These are phyloP conservation scores for Colletotrichum tamarilloi DNA, from an alignment of 2,329 filamentous ascomycete species.

Conservation along the genomic window DNA sequence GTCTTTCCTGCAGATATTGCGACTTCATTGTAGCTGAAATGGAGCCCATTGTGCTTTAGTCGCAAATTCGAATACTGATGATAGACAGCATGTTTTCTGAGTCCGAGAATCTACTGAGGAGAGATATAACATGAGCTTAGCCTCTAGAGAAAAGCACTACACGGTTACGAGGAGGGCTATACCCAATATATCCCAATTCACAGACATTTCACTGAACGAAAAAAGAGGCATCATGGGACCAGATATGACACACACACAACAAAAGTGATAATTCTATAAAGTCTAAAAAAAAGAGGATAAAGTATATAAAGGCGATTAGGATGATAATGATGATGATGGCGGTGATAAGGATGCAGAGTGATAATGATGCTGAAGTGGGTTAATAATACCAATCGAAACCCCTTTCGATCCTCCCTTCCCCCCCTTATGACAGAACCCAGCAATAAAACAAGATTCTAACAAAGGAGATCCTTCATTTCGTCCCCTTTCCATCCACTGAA, in stretches of 20 bases:
- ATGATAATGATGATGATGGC: background rate
- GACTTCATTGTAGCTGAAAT: too few relatives aligned
- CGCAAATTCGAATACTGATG: too few relatives aligned
- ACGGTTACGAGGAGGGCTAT: too few relatives aligned
- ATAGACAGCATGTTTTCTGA: too few relatives aligned
- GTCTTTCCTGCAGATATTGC: too few relatives aligned
- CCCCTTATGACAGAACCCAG: background rate
- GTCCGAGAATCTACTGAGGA: too few relatives aligned
- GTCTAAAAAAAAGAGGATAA: background rate
- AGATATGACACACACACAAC: background rate
- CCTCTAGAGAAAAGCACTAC: too few relatives aligned
- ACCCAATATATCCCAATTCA: too few relatives aligned
- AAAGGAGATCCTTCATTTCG: slow-evolving; percentile 19
- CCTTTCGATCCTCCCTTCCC: background rate
- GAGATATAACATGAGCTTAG: rapidly evolving
- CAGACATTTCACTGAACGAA: too few relatives aligned
- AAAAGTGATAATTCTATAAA: slow-evolving; percentile 1
- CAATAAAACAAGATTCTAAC: background rate
- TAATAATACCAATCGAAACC: background rate
- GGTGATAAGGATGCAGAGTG: background rate
- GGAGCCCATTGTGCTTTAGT: too few relatives aligned
- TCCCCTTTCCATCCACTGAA: slow-evolving; percentile 23
- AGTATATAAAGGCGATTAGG: background rate
- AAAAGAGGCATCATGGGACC: too few relatives aligned
- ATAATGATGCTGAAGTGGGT: background rate